Evolutionary conservation across 176 grass and related monocot species (phyloP).

Genomic region (Alopecurus myosuroides): DNA sequence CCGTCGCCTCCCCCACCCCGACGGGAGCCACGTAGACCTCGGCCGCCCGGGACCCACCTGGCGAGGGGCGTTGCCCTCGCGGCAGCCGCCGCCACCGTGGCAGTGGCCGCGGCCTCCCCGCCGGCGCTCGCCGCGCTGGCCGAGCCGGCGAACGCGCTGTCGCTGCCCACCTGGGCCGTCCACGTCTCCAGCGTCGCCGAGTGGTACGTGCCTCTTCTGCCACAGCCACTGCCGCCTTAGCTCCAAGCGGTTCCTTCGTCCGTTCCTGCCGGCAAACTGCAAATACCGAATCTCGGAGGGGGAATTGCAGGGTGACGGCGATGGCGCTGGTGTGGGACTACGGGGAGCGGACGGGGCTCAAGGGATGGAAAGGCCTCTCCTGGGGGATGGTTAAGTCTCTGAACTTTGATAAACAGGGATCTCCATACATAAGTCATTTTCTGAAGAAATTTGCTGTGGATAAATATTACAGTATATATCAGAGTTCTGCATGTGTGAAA

Average conservation of each 20-base stretch:
- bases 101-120: slow-evolving; percentile 29
- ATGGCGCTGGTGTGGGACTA: slow-evolving; percentile 93
- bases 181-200: slow-evolving; percentile 95
- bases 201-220: slow-evolving; percentile 32
- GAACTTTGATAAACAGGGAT: background rate
- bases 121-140: slow-evolving; percentile 52
- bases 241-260: background rate
- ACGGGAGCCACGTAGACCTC: background rate
- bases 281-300: background rate
- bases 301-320: slow-evolving; percentile 67
- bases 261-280: background rate
- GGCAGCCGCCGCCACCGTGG: background rate
- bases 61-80: slow-evolving; percentile 29
- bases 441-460: background rate
- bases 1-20: slow-evolving; percentile 2
- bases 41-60: background rate
- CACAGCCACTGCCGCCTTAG: background rate
- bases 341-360: slow-evolving; percentile 69
- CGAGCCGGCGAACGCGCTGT: slow-evolving; percentile 85
- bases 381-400: slow-evolving; percentile 88
- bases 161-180: slow-evolving; percentile 86
- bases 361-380: slow-evolving; percentile 78
- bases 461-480: too few relatives aligned
- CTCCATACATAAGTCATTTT: background rate
- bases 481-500: background rate